These are phyloP conservation scores for Aspergillus hancockii DNA, from an alignment of 495 filamentous ascomycete genomes.

Conservation along the genomic window DNA sequence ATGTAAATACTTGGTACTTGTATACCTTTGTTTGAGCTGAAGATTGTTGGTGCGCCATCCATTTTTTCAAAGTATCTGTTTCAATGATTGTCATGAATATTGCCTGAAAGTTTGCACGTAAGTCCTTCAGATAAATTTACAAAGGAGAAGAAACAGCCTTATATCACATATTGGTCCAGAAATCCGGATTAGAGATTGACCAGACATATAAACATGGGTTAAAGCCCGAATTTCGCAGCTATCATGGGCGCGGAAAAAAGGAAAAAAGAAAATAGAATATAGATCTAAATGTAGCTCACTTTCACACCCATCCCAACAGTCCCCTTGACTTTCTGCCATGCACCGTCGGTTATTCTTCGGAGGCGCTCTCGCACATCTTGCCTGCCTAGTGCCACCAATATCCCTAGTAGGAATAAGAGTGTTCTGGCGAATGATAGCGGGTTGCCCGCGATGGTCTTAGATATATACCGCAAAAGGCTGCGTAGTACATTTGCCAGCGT, in stretches of 20 bases:
- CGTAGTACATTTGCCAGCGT: conserved; percentile 53
- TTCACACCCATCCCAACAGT: conserved; percentile 98
- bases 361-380: conserved; percentile 75
- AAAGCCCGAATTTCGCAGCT: conserved; percentile 15
- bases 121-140: conserved; percentile 16
- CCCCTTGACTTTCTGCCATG: conserved; percentile 80
- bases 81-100: not conserved
- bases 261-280: conserved; percentile 10
- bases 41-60: no score
- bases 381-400: conserved; percentile 75
- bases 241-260: conserved; percentile 14
- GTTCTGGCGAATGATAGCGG: conserved; percentile 74
- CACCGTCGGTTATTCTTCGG: conserved; percentile 60
- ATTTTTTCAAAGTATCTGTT: not conserved
- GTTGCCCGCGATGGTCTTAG: conserved; percentile 64
- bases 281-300: conserved; percentile 83
- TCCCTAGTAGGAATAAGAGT: conserved; percentile 77
- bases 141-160: conserved; percentile 16
- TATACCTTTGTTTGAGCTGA: no score
- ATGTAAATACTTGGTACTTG: not conserved
- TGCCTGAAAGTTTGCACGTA: not conserved
- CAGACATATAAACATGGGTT: conserved; percentile 5
- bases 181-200: conserved; percentile 14
- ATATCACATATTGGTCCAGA: conserved; percentile 11
- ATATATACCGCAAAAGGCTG: conserved; percentile 62